Conservation (phyloP, 1,284 basidiomycete genomes). For the Leccinum pachyderme region DNA sequence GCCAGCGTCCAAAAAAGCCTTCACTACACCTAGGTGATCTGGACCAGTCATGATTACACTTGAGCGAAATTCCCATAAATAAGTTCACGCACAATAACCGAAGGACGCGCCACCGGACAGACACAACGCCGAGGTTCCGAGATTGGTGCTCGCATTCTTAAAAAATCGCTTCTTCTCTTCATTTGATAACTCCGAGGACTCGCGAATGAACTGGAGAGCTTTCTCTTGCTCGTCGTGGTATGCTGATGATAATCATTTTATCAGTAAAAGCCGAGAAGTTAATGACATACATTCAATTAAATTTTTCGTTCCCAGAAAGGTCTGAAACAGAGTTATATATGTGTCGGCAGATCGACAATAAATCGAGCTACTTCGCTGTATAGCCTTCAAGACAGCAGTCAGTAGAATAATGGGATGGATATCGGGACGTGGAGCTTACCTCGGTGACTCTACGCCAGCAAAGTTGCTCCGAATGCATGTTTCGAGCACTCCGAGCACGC, state of each 20-base stretch:
- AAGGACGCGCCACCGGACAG: constrained; percentile 93
- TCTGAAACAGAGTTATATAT: constrained; percentile 45
- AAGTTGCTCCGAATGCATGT: constrained; percentile 94
- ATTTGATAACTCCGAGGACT: constrained; percentile 67
- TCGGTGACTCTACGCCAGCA: constrained; percentile 88
- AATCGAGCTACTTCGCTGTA: constrained; percentile 77
- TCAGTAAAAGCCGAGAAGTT: background rate
- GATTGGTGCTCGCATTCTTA: constrained; percentile 83
- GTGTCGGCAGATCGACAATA: background rate
- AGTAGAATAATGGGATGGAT: background rate
- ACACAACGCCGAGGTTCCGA: constrained; percentile 89
- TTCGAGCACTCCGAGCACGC: constrained; percentile 87
- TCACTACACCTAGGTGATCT: constrained; percentile 91
- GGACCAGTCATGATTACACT: constrained; percentile 21
- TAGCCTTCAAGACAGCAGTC: constrained; percentile 45
- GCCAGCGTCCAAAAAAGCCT: constrained; percentile 86
- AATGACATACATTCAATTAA: constrained; percentile 70
- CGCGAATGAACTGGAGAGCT: constrained; percentile 73
- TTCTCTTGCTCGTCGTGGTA: constrained; percentile 80
- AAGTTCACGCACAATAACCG: constrained; percentile 71
- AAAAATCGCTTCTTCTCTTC: constrained; percentile 95
- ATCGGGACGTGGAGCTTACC: constrained; percentile 37
- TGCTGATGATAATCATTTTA: constrained; percentile 39
- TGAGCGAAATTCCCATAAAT: background rate
- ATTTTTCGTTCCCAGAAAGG: constrained; percentile 86